Conservation (phyloP, 768 basidiomycete genomes). For the Serendipita sp. region DNA sequence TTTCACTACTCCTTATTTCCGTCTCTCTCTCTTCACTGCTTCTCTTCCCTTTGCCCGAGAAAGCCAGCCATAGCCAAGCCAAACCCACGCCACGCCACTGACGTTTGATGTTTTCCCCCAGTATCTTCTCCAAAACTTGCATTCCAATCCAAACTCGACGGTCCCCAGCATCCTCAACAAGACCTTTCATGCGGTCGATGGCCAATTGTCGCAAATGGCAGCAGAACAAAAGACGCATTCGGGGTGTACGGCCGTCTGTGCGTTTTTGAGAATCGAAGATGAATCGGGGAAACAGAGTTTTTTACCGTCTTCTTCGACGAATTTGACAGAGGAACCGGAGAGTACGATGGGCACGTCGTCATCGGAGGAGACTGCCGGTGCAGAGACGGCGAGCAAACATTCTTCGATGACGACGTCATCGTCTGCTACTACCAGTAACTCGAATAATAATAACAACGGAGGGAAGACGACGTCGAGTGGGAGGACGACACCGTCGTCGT, state of each 20-base stretch:
- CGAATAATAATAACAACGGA: too few relatives aligned
- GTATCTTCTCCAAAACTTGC: slow-evolving; percentile 58
- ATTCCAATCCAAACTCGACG: slow-evolving; percentile 34
- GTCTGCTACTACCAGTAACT: too few relatives aligned
- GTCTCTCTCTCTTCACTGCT: neutral
- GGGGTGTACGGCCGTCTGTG: slow-evolving; percentile 93
- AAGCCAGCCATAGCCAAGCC: neutral
- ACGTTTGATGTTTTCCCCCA: slow-evolving; percentile 14
- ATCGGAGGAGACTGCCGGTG: neutral
- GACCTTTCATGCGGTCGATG: slow-evolving; percentile 89
- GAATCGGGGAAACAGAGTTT: slow-evolving; percentile 57
- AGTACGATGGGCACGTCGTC: neutral
- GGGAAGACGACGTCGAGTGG: neutral
- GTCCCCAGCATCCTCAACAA: slow-evolving; percentile 84
- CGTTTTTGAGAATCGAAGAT: slow-evolving; percentile 87
- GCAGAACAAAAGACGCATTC: slow-evolving; percentile 88
- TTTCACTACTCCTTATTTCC: neutral
- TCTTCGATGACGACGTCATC: slow-evolving; percentile 7
- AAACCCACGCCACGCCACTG: neutral
- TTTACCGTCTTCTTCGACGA: neutral
- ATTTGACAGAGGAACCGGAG: neutral
- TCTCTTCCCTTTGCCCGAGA: slow-evolving; percentile 2
- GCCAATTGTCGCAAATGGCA: slow-evolving; percentile 63
- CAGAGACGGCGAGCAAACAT: neutral
- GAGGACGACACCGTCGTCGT: neutral